Base-by-base conservation (phyloP, 768 basidiomycete genomes). In the Lentinula raphanica region DNA sequence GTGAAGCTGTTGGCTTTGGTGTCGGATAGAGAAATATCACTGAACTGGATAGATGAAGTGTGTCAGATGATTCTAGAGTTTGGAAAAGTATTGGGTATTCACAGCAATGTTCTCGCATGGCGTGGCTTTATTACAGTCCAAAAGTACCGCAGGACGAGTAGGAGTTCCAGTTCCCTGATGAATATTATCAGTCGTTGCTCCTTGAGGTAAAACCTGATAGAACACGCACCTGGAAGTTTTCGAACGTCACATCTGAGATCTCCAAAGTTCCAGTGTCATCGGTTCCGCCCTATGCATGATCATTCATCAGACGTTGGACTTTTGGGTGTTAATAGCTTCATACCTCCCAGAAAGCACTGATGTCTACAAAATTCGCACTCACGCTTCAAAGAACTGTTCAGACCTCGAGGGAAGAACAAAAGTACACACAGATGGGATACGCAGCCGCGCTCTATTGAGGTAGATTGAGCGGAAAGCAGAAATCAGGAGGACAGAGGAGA, bases 61-160 rank as follows among this genome's bases (percentile, higher is more conserved):
- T 25, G 3, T n/a, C 2, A 23, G 39, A 32, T 17, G 17, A 13
- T 3, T 31, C 32, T 42, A 6, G 3, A 5, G 7, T 19, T 5
- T 1, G 19, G n/a, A n/a, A n/a, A 39, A 7, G 23, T 6, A 12
- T 5, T 53, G 1, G 15, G 15, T 6, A 49, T 54, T 12, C 27
- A 63, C 62, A 28, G 55, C 56, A 45, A 67, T 63, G 38, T 51
- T 58, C 32, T 64, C 28, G 50, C 62, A 67, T 5, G 64, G 65
- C 0, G 63, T 64, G 13, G 62, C 64, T 28, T 58, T 59, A 49
- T 64, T 65, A 58, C 66, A 67, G 54, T 67, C 60, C 53, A 67
- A 29, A 7, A 62, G 55, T 5, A 67, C 61, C 0, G 58, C 62
- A 9, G 66, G 63, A 40, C 66, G 66, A 15, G 63, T 65, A 4